Conservation (phyloP, 768 basidiomycete genomes). For the Hydnomerulius pinastri region DNA sequence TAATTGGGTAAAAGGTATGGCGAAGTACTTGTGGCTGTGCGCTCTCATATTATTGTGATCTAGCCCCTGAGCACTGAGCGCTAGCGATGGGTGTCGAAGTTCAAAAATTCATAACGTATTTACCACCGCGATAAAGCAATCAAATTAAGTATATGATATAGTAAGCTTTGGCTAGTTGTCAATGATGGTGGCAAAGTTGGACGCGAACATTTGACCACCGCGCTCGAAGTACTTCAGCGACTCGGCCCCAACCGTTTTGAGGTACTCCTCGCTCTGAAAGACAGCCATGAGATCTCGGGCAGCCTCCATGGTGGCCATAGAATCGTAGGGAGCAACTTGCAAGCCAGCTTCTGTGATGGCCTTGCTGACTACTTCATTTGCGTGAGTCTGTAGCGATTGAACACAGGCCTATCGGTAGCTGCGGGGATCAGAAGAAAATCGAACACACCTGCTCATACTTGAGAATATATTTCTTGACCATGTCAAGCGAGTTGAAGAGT, state of each 20-base stretch:
- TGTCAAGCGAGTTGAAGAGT: conserved; percentile 32
- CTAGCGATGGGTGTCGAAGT: too few relatives aligned
- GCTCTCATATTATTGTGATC: too few relatives aligned
- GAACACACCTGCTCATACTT: conserved; percentile 37
- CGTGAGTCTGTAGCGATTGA: conserved; percentile 22
- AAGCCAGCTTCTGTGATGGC: conserved; percentile 15
- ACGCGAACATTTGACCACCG: conserved; percentile 13
- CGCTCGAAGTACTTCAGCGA: conserved; percentile 10
- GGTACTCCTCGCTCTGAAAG: conserved; percentile 10
- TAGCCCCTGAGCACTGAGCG: too few relatives aligned
- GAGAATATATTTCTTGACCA: conserved; percentile 35
- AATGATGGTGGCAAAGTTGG: conserved; percentile 11
- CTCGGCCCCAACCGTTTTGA: neutral
- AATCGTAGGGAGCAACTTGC: conserved; percentile 25
- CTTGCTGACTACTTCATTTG: conserved; percentile 9
- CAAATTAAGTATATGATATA: too few relatives aligned
- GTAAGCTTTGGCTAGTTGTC: too few relatives aligned
- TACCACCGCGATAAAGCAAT: too few relatives aligned
- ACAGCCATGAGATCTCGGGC: conserved; percentile 34
- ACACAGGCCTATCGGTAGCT: neutral
- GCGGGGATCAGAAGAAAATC: neutral
- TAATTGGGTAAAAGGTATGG: too few relatives aligned
- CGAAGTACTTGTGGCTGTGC: too few relatives aligned
- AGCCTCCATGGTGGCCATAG: conserved; percentile 34
- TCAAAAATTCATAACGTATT: too few relatives aligned